phyloP scores from a whole-genome alignment of 2,329 filamentous ascomycete species.

The Verticillium isaacii region DNA sequence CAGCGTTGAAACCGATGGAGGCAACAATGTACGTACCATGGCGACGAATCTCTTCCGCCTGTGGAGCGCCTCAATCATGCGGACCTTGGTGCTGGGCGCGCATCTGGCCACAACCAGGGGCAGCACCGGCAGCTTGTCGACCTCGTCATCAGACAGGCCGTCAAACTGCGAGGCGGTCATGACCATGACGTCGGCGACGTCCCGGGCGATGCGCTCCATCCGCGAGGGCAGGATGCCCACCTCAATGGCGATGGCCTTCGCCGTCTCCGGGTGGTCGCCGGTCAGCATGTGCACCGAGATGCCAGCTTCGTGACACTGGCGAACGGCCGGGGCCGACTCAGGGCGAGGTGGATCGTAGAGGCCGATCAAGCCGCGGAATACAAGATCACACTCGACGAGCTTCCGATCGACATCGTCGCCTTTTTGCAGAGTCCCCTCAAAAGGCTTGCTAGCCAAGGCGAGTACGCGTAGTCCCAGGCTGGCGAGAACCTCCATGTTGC shows the following conservation, averaged over 20 bases:
- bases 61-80: conserved; percentile 71
- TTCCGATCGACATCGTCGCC: conserved; percentile 43
- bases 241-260: conserved; percentile 56
- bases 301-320: conserved; percentile 55
- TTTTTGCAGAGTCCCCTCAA: conserved; percentile 28
- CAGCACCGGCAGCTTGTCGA: conserved; percentile 59
- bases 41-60: conserved; percentile 60
- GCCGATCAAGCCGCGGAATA: conserved; percentile 63
- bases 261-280: conserved; percentile 61
- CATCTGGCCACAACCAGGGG: conserved; percentile 67
- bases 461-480: conserved; percentile 63
- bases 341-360: conserved; percentile 68
- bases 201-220: conserved; percentile 42
- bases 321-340: conserved; percentile 58
- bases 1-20: not conserved
- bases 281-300: conserved; percentile 67
- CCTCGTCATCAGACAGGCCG: conserved; percentile 55
- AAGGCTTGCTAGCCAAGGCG: conserved; percentile 51
- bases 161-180: conserved; percentile 64
- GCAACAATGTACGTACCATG: conserved; percentile 39
- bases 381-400: conserved; percentile 53
- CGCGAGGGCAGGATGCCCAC: conserved; percentile 53
- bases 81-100: conserved; percentile 65
- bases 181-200: conserved; percentile 53
- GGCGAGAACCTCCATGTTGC: conserved; percentile 61